Evolutionary conservation across 768 basidiomycete species (phyloP).

Genomic region (Leccinum arenicola): DNA sequence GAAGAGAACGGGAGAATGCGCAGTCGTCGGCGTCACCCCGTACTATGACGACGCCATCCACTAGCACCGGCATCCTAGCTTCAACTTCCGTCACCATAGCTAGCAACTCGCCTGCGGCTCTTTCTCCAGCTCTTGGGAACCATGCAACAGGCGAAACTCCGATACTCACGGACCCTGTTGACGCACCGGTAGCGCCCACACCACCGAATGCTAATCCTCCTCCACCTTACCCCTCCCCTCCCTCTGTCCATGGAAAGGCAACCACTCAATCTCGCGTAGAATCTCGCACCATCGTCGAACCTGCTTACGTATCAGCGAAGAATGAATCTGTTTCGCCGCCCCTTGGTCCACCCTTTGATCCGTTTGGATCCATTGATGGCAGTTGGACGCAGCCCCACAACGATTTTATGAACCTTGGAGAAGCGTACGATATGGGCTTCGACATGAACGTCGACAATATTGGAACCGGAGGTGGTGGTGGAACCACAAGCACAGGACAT

Average conservation of each 20-base stretch:
- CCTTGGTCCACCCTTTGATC: constrained; percentile 38
- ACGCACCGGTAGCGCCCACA: constrained; percentile 2
- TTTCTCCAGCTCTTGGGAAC: constrained; percentile 12
- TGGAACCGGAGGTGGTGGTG: constrained; percentile 28
- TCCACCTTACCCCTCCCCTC: constrained; percentile 56
- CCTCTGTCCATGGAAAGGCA: constrained; percentile 40
- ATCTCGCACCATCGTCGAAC: constrained; percentile 22
- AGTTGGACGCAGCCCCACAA: constrained; percentile 37
- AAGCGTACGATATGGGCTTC: constrained; percentile 46
- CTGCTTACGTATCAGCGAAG: constrained; percentile 7
- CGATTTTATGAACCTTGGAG: constrained; percentile 37
- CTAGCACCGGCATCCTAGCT: constrained; percentile 9
- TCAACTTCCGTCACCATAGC: constrained; percentile 11
- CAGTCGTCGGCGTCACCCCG: constrained; percentile 29
- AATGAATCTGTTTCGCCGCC: constrained; percentile 17
- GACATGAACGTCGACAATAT: constrained; percentile 43
- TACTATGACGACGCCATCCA: constrained; percentile 21
- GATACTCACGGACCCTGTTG: constrained; percentile 14
- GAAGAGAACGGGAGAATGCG: constrained; percentile 58
- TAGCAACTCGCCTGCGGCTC: constrained; percentile 14
- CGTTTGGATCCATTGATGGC: constrained; percentile 41
- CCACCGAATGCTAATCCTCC: constrained; percentile 16
- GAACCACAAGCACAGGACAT: constrained; percentile 21
- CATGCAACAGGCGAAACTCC: constrained; percentile 19
- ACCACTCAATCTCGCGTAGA: constrained; percentile 15